Percentiles rank a stretch among this genome's conserved stretches.
Evolutionary conservation across 2,329 filamentous ascomycete genomes (phyloP).

Genomic region (Pseudogymnoascus sp.): DNA sequence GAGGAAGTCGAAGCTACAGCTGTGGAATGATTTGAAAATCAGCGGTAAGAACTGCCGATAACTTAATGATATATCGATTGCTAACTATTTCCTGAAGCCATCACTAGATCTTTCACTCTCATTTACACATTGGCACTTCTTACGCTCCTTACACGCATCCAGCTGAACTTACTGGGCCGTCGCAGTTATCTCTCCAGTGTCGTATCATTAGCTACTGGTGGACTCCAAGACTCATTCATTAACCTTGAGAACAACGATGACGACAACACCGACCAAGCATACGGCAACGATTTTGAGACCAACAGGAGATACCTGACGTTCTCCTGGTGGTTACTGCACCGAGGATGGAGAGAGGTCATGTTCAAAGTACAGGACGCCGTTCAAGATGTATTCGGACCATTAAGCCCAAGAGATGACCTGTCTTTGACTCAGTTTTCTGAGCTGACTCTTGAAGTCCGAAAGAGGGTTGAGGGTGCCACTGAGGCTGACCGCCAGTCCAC

Average conservation of each 20-base stretch:
- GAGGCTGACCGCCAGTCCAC: conserved; percentile 52
- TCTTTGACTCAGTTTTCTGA: conserved; percentile 73
- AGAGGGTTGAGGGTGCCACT: conserved; percentile 71
- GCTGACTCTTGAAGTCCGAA: conserved; percentile 75
- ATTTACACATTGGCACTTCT: conserved; percentile 87
- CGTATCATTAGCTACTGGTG: conserved; percentile 76
- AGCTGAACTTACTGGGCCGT: conserved; percentile 92
- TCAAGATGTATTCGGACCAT: conserved; percentile 76
- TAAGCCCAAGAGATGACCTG: conserved; percentile 84
- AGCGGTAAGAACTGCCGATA: conserved; percentile 56
- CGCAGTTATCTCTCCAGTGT: conserved; percentile 95
- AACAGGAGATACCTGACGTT: conserved; percentile 93
- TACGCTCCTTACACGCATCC: conserved; percentile 85
- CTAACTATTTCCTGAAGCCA: conserved; percentile 47
- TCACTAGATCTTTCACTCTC: conserved; percentile 84
- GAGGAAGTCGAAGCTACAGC: conserved; percentile 76
- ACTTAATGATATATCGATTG: conserved; percentile 10
- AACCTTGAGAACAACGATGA: conserved; percentile 91
- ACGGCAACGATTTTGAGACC: conserved; percentile 91
- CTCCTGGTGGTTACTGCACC: conserved; percentile 95
- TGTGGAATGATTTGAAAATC: conserved; percentile 97
- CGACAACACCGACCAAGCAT: conserved; percentile 70
- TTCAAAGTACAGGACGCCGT: conserved; percentile 78
- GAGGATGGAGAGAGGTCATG: conserved; percentile 78
- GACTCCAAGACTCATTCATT: conserved; percentile 56